A percentile compares a stretch with the other conserved stretches of the same genome.
Evolutionary conservation across 2,329 filamentous ascomycete genomes (phyloP).

Genomic region (Colletotrichum sp.): DNA sequence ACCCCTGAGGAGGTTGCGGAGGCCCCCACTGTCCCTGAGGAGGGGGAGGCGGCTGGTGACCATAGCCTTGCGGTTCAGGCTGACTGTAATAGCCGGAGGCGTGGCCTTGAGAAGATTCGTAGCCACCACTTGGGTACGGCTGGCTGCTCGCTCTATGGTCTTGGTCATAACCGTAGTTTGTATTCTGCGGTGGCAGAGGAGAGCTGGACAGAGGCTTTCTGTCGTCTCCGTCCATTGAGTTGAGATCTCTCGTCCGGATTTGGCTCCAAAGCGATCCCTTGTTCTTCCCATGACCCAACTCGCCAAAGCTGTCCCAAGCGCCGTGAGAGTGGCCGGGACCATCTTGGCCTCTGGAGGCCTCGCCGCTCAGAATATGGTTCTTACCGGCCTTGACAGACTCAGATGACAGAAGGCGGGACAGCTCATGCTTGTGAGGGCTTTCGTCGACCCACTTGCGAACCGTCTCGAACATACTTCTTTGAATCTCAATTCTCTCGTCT

Average conservation of each 20-base stretch:
- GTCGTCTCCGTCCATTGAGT: conserved; percentile 57
- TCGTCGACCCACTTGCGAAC: conserved; percentile 82
- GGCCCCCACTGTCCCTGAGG: conserved; percentile 25
- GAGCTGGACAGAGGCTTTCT: conserved; percentile 43
- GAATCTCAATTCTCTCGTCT: conserved; percentile 77
- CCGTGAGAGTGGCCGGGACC: conserved; percentile 48
- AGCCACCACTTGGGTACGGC: conserved; percentile 27
- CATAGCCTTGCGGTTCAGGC: conserved; percentile 35
- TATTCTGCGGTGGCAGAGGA: conserved; percentile 35
- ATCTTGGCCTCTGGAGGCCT: conserved; percentile 36
- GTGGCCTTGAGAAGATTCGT: conserved; percentile 18
- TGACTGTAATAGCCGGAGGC: conserved; percentile 21
- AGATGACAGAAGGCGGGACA: conserved; percentile 80
- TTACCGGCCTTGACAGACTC: conserved; percentile 83
- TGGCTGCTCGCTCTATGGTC: conserved; percentile 28
- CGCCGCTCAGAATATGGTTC: conserved; percentile 68
- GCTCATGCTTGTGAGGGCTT: conserved; percentile 67
- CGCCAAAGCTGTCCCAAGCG: conserved; percentile 43
- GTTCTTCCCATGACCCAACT: conserved; percentile 61
- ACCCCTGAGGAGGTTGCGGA: conserved; percentile 25
- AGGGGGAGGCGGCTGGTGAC: conserved; percentile 29
- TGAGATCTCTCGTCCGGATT: conserved; percentile 63
- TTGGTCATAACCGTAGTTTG: conserved; percentile 47
- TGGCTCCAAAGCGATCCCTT: conserved; percentile 66
- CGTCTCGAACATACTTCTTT: conserved; percentile 86